Evolutionary conservation across 108 stramenopile species (phyloP).

Genomic region (Skeletonema potamos): DNA sequence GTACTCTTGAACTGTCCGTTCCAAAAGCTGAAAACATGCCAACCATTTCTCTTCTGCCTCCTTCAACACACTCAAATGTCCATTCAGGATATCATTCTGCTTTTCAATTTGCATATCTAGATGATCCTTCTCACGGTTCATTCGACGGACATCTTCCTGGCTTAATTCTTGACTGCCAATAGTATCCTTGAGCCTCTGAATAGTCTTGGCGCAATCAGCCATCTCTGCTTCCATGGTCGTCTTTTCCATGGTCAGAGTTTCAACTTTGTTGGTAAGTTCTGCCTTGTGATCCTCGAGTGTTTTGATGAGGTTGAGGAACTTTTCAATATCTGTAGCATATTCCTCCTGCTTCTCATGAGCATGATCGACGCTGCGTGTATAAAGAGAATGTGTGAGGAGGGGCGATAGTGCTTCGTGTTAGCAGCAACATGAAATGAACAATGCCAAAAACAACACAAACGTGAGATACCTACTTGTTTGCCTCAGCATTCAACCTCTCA

Average conservation of each 20-base stretch:
- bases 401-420: background rate
- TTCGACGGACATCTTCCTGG: constrained; percentile 67
- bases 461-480: constrained; percentile 67
- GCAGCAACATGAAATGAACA: background rate
- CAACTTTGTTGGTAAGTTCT: constrained; percentile 63
- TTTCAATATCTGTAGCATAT: constrained; percentile 79
- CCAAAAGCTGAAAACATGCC: constrained; percentile 42
- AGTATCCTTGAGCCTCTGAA: constrained; percentile 49
- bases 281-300: constrained; percentile 79
- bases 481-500: constrained; percentile 50
- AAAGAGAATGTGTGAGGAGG: background rate
- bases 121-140: constrained; percentile 67
- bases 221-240: constrained; percentile 56
- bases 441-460: background rate
- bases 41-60: constrained; percentile 52
- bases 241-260: constrained; percentile 56
- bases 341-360: constrained; percentile 71
- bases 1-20: constrained; percentile 56
- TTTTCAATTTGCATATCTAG: constrained; percentile 68
- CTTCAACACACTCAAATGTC: constrained; percentile 47
- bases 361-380: constrained; percentile 56
- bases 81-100: constrained; percentile 29
- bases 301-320: constrained; percentile 80
- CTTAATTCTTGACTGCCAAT: constrained; percentile 66
- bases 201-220: constrained; percentile 26